A percentile compares a stretch with the other conserved stretches of the same genome.
These are phyloP conservation scores for Lachnellula hyalina DNA, from an alignment of 2,329 filamentous ascomycete genomes.

Conservation along the genomic window DNA sequence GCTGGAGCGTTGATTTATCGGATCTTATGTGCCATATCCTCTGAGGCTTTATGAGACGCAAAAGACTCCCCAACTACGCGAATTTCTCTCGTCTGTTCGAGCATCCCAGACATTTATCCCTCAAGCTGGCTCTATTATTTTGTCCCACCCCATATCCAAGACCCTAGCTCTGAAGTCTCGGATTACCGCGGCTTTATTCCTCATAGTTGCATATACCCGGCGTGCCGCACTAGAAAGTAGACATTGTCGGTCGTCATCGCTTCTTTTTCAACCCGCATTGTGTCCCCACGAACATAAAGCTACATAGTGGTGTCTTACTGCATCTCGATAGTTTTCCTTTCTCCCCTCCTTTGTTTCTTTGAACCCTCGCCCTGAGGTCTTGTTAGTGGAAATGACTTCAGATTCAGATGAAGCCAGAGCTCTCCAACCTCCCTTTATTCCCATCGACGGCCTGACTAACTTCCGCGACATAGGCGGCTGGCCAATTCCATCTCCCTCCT, in stretches of 20 bases:
- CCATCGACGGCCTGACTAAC: slow-evolving; percentile 55
- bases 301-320: not conserved
- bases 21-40: not conserved
- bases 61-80: too few species aligned
- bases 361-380: too few species aligned
- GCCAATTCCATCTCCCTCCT: slow-evolving; percentile 32
- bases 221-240: not conserved
- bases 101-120: not conserved
- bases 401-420: not conserved
- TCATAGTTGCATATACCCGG: not conserved
- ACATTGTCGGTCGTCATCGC: not conserved
- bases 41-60: not conserved
- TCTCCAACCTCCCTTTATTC: slow-evolving; percentile 39
- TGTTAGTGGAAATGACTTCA: not conserved
- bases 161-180: not conserved
- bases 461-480: slow-evolving; percentile 62
- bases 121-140: not conserved
- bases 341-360: not conserved
- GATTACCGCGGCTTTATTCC: not conserved
- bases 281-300: not conserved
- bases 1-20: not conserved
- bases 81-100: not conserved
- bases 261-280: not conserved
- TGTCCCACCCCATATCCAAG: too few species aligned
- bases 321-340: not conserved